Evolutionary conservation across 1,139 yeast genomes (phyloP).

Genomic region (Pneumocystis carinii): DNA sequence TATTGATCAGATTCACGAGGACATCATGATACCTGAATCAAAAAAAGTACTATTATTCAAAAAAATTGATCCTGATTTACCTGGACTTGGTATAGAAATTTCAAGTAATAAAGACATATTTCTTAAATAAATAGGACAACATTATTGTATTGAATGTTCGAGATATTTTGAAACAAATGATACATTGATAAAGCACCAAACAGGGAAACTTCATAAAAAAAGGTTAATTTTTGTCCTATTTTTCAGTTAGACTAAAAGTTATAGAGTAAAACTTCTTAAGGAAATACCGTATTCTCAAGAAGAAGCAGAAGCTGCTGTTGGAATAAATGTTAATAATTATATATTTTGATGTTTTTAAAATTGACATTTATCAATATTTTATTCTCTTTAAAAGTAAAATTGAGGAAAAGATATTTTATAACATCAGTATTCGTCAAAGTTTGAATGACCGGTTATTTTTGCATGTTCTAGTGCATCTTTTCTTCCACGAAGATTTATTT

Average conservation of each 20-base stretch:
- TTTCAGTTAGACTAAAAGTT: neutral
- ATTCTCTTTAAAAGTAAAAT: slow-evolving; percentile 26
- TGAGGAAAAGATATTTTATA: slow-evolving; percentile 33
- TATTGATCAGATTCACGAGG: slow-evolving; percentile 67
- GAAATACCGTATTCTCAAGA: slow-evolving; percentile 71
- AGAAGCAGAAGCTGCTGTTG: slow-evolving; percentile 85
- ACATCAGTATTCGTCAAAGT: slow-evolving; percentile 53
- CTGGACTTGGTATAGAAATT: slow-evolving; percentile 46
- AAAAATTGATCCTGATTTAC: slow-evolving; percentile 73
- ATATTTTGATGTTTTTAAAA: neutral
- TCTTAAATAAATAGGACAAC: slow-evolving; percentile 36
- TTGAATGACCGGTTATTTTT: slow-evolving; percentile 43
- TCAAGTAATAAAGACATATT: neutral
- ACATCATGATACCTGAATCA: slow-evolving; percentile 48
- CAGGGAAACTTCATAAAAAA: slow-evolving; percentile 60
- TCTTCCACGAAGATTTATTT: slow-evolving; percentile 43
- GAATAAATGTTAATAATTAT: slow-evolving; percentile 46
- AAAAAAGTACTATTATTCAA: slow-evolving; percentile 58
- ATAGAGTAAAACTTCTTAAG: slow-evolving; percentile 52
- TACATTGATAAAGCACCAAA: slow-evolving; percentile 57
- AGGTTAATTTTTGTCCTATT: slow-evolving; percentile 15
- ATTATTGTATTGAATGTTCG: slow-evolving; percentile 87
- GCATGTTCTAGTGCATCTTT: slow-evolving; percentile 57
- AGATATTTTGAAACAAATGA: slow-evolving; percentile 70
- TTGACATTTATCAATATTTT: neutral